A percentile compares a stretch with the other conserved stretches of the same genome.
Conservation (phyloP, 768 basidiomycete species). For the Russula ochroleuca region DNA sequence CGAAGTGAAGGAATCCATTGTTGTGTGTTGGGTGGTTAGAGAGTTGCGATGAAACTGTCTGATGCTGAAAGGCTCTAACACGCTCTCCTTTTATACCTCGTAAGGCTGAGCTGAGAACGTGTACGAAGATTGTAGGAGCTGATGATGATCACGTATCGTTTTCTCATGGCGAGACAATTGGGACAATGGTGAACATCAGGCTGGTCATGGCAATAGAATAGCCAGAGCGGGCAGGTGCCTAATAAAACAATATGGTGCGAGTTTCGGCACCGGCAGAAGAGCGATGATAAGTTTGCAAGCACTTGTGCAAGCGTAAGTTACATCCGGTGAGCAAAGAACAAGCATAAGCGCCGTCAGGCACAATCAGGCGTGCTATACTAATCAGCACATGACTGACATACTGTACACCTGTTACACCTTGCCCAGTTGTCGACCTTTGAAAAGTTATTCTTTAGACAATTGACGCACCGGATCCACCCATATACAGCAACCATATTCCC, state of each 20-base stretch:
- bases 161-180: not conserved
- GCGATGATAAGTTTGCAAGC: no score
- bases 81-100: not conserved
- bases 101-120: not conserved
- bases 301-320: not conserved
- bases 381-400: no score
- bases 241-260: not conserved
- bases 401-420: not conserved
- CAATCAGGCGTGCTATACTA: not conserved
- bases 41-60: not conserved
- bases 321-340: no score
- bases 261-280: not conserved
- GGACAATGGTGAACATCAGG: not conserved
- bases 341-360: not conserved
- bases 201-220: not conserved
- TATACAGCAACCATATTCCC: not conserved
- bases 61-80: not conserved
- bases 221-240: not conserved
- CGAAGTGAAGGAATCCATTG: constrained; percentile 2
- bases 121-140: not conserved
- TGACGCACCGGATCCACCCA: no score
- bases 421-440: not conserved
- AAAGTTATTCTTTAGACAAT: no score
- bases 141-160: not conserved
- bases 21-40: not conserved